phyloP scores from a whole-genome alignment of 2,329 filamentous ascomycete genomes.

The Diaporthe nobilis region DNA sequence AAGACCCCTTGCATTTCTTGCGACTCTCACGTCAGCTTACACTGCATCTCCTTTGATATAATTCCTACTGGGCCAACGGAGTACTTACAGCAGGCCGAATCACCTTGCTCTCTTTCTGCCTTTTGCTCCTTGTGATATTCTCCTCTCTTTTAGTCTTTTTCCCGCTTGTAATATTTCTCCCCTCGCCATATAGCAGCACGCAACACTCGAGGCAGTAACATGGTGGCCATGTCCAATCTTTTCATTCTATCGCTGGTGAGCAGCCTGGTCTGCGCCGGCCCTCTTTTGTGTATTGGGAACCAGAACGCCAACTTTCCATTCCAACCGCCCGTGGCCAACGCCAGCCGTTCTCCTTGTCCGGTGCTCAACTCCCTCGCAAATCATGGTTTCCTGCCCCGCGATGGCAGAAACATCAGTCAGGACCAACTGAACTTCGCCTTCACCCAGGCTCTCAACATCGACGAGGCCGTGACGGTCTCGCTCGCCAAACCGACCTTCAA shows the following conservation, averaged over 20 bases:
- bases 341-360: conserved; percentile 56
- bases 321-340: not conserved
- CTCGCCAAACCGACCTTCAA: conserved; percentile 60
- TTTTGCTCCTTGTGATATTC: not conserved
- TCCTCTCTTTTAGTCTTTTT: not conserved
- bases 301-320: conserved; percentile 24
- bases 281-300: conserved; percentile 13
- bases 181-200: not conserved
- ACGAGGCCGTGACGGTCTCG: conserved; percentile 52
- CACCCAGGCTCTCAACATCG: conserved; percentile 58
- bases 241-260: not conserved
- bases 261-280: conserved; percentile 25
- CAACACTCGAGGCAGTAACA: not conserved
- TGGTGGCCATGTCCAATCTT: conserved; percentile 18
- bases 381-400: conserved; percentile 62
- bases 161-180: not conserved
- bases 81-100: not conserved
- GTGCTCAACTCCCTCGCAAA: conserved; percentile 66
- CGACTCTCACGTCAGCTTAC: conserved; percentile 22
- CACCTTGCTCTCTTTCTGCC: not conserved
- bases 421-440: conserved; percentile 56
- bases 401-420: conserved; percentile 58
- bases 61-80: not conserved
- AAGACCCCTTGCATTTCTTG: not conserved
- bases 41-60: not conserved